Base-by-base conservation (phyloP, 495 filamentous ascomycete genomes). In the Tuber melanosporum region DNA sequence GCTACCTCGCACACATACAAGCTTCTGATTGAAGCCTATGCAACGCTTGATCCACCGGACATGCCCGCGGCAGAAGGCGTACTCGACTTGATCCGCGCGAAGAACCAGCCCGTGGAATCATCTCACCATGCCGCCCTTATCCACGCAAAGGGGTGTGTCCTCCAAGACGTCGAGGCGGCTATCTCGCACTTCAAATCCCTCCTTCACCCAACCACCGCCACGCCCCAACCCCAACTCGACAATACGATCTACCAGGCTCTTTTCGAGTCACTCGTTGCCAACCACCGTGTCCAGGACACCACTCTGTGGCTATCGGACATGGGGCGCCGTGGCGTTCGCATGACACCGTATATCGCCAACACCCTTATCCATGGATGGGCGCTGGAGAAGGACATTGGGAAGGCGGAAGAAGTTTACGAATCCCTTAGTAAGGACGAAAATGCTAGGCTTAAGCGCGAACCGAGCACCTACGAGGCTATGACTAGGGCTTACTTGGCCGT, bases 401-500 rank as follows among this genome's bases (percentile, higher is more conserved):
- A 93, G 84, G 92, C 93, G 52, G 89, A 91, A 84, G 86, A 87
- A 9, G 89, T 98, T 79, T 99, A 97, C 83, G 88, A 91, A 57
- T 86, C 88, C 71, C 89, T 99, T 52, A 78, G 78, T 66, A 79
- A 73, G 20, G 79, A 79, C 6, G 80, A 76, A 52, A 82, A 79
- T 17, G 81, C 78, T 26, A 87, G 87, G 42, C 87, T 89, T 45
- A 93, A 91, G 86, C 90, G 95, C 43, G 95, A 99, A 85, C 95
- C 95, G 10, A 97, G 93, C 85, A 99, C 95, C n/a, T 99, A 99
- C 83, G 95, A 99, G 86, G 94, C 95, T 49, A 99, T 99, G 96
- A 97, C 94, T 32, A 89, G 96, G 39, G 96, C 96, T 0, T 98
- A 91, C 86, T 88, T 98, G 71, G 88, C 92, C 3, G 92, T 91